Conservation (phyloP, 2,329 filamentous ascomycete species). For the Alternaria ventricosa region DNA sequence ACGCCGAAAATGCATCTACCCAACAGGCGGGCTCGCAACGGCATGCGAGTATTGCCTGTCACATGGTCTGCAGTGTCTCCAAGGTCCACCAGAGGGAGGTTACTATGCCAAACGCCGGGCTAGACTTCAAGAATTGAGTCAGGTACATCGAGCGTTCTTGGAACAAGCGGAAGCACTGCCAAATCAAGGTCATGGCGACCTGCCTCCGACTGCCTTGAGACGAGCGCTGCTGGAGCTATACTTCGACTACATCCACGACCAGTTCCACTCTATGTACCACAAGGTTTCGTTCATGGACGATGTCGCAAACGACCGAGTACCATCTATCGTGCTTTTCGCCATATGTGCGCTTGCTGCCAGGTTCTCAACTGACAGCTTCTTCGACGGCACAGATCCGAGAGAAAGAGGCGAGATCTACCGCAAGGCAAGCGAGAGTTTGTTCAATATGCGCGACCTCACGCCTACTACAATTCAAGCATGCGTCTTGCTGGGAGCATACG, state of each 20-base stretch:
- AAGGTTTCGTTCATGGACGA: slow-evolving; percentile 27
- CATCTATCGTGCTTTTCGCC: slow-evolving; percentile 24
- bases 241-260: slow-evolving; percentile 35
- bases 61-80: slow-evolving; percentile 27
- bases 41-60: slow-evolving; percentile 28
- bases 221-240: slow-evolving; percentile 26
- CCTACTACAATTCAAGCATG: slow-evolving; percentile 28
- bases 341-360: slow-evolving; percentile 29
- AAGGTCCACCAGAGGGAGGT: slow-evolving; percentile 30
- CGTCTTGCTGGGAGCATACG: slow-evolving; percentile 29
- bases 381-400: slow-evolving; percentile 19
- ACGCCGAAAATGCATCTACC: slow-evolving; percentile 32
- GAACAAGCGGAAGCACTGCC: slow-evolving; percentile 5
- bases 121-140: slow-evolving; percentile 16
- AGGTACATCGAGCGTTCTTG: slow-evolving; percentile 3
- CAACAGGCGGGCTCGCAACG: slow-evolving; percentile 14
- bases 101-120: slow-evolving; percentile 32
- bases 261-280: slow-evolving; percentile 34
- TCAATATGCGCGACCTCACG: slow-evolving; percentile 26
- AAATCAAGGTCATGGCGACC: slow-evolving; percentile 10
- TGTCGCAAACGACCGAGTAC: slow-evolving; percentile 21
- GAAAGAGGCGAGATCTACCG: slow-evolving; percentile 27
- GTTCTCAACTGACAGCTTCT: slow-evolving; percentile 25
- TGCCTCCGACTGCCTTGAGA: slow-evolving; percentile 23
- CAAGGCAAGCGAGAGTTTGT: slow-evolving; percentile 21